phyloP scores from a whole-genome alignment of 2,329 filamentous ascomycete genomes.

The Fusarium fracticaudum region DNA sequence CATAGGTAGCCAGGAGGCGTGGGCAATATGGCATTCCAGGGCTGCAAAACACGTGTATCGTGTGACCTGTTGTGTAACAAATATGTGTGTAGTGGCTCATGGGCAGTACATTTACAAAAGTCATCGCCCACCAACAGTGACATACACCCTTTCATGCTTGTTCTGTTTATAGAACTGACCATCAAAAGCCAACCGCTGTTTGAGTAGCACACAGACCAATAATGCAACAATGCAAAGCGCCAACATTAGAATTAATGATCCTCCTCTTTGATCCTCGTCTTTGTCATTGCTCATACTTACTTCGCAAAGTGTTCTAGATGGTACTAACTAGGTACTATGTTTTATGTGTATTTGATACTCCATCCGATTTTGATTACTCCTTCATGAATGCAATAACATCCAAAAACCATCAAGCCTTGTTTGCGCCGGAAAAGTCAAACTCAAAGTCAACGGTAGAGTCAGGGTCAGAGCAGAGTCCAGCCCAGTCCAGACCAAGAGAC shows the following conservation, averaged over 20 bases:
- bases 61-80: constrained; percentile 1
- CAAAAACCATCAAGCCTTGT: constrained; percentile 18
- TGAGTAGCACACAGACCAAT: constrained; percentile 1
- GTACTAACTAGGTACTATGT: constrained; percentile 11
- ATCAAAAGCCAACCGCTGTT: background rate
- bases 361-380: constrained; percentile 17
- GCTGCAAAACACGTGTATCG: constrained; percentile 16
- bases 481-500: background rate
- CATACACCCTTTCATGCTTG: constrained; percentile 8
- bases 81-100: background rate
- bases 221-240: background rate
- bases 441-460: background rate
- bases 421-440: constrained; percentile 9
- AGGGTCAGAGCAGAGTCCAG: background rate
- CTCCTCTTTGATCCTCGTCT: constrained; percentile 1
- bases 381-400: constrained; percentile 28
- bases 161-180: constrained; percentile 31
- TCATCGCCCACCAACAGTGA: constrained; percentile 11
- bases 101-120: background rate
- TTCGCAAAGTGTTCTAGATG: constrained; percentile 13
- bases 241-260: background rate
- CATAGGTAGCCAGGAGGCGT: background rate
- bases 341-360: constrained; percentile 22
- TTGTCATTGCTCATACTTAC: constrained; percentile 20
- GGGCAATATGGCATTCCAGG: background rate